A percentile compares a stretch with the other conserved stretches of the same genome.
These are phyloP conservation scores for Ottelia alismoides DNA, from an alignment of 106 monocot genomes.

Conservation along the genomic window DNA sequence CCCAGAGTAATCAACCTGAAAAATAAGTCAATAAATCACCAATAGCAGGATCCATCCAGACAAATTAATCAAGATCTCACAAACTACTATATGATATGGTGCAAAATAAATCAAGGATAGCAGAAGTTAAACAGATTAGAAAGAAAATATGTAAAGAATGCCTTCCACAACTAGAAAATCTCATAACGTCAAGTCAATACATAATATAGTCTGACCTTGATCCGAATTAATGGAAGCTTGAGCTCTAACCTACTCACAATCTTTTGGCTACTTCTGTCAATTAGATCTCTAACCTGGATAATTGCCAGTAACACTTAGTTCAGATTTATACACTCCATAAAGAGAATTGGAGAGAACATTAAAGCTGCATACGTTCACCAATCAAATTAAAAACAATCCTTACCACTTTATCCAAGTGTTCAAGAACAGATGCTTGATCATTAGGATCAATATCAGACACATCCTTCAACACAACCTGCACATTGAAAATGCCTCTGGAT, in stretches of 20 bases:
- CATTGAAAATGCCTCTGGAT: not conserved
- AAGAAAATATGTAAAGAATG: too few relatives aligned
- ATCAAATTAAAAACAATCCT: slow-evolving; percentile 14
- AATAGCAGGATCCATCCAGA: too few relatives aligned
- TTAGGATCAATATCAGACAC: slow-evolving; percentile 85
- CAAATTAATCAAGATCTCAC: too few relatives aligned
- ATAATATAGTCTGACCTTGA: slow-evolving; percentile 78
- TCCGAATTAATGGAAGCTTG: slow-evolving; percentile 87
- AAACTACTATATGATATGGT: too few relatives aligned
- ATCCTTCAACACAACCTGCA: slow-evolving; percentile 95
- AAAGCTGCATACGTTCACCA: not conserved
- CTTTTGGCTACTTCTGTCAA: slow-evolving; percentile 61
- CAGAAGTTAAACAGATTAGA: too few relatives aligned
- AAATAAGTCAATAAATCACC: not conserved
- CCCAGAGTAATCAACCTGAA: slow-evolving; percentile 97
- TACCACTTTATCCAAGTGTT: slow-evolving; percentile 90
- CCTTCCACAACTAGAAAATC: too few relatives aligned
- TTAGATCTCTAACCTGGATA: slow-evolving; percentile 63
- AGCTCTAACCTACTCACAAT: slow-evolving; percentile 38
- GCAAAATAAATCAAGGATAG: too few relatives aligned
- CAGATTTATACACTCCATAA: not conserved
- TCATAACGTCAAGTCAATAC: too few relatives aligned
- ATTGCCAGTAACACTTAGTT: too few relatives aligned
- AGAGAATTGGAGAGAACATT: not conserved
- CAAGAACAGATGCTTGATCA: slow-evolving; percentile 89